Evolutionary conservation across 192 early-diverging fungal genomes (phyloP).

Genomic region (Backusella westeae): DNA sequence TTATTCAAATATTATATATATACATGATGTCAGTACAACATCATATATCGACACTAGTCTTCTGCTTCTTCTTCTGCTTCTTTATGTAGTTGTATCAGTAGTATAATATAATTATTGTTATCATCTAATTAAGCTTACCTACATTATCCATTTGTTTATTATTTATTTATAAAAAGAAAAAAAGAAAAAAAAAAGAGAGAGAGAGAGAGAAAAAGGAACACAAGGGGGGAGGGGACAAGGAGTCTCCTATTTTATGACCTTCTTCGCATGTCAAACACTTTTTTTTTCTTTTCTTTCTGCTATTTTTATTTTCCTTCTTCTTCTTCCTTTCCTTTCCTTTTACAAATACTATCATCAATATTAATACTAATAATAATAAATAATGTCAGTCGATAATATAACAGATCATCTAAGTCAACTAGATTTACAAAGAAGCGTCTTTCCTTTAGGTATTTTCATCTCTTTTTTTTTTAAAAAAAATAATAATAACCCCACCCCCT

Average conservation of each 20-base stretch:
- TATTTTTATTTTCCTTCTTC: slow-evolving; percentile 8
- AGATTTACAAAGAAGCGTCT: not conserved
- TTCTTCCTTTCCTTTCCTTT: not conserved
- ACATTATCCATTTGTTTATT: not conserved
- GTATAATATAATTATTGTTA: not conserved
- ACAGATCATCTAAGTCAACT: not conserved
- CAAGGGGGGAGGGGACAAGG: not conserved
- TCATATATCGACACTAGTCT: not conserved
- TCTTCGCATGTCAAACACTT: slow-evolving; percentile 1
- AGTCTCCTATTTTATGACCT: not conserved
- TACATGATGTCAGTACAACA: not conserved
- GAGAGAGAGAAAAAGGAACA: not conserved
- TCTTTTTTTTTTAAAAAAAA: not conserved
- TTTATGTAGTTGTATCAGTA: not conserved
- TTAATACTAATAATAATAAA: not conserved
- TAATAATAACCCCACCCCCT: not conserved
- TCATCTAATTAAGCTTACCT: not conserved
- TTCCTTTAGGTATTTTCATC: not conserved
- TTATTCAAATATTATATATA: not conserved
- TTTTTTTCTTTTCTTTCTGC: slow-evolving; percentile 4
- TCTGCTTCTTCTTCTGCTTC: not conserved
- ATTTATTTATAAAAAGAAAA: not conserved
- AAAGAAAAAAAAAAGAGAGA: not conserved
- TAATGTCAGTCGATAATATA: not conserved
- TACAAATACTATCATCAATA: not conserved